These are phyloP conservation scores for Filobasidium uniguttulatum DNA, from an alignment of 1,284 basidiomycete genomes.

Conservation along the genomic window DNA sequence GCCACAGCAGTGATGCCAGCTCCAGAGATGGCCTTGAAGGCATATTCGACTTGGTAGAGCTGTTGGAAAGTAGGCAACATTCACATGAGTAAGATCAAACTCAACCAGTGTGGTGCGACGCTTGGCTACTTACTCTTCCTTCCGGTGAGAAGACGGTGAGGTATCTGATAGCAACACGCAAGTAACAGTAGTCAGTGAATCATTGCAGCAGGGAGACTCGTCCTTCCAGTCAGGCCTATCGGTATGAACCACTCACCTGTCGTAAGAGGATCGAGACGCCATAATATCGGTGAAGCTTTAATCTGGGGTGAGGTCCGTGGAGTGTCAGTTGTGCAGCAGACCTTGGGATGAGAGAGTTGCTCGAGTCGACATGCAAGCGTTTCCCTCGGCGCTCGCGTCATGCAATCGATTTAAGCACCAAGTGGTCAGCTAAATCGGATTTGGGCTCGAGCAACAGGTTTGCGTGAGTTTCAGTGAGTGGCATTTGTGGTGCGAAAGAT, in stretches of 20 bases:
- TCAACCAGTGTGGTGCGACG: not conserved
- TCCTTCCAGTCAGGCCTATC: not conserved
- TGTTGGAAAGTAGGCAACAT: constrained; percentile 13
- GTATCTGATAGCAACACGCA: too few relatives aligned
- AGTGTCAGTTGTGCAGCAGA: too few relatives aligned
- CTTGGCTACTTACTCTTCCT: constrained; percentile 27
- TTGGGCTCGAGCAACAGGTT: too few relatives aligned
- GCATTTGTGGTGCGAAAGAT: too few relatives aligned
- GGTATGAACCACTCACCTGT: constrained; percentile 22
- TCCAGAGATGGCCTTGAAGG: constrained; percentile 97
- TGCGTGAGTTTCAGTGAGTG: too few relatives aligned
- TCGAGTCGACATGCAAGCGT: too few relatives aligned
- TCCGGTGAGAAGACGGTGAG: constrained; percentile 42
- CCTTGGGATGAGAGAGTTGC: too few relatives aligned
- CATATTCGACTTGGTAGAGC: constrained; percentile 95
- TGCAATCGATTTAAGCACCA: too few relatives aligned
- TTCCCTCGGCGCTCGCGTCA: too few relatives aligned
- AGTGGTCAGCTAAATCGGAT: too few relatives aligned
- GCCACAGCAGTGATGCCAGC: constrained; percentile 90
- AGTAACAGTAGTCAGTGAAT: not conserved
- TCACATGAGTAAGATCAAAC: not conserved
- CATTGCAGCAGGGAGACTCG: not conserved
- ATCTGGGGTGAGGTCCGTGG: too few relatives aligned
- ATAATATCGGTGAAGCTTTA: too few relatives aligned
- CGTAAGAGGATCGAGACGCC: constrained; percentile 33